These are phyloP conservation scores for Chlamydomonas eustigma DNA, from an alignment of 139 green algal species.

Conservation along the genomic window DNA sequence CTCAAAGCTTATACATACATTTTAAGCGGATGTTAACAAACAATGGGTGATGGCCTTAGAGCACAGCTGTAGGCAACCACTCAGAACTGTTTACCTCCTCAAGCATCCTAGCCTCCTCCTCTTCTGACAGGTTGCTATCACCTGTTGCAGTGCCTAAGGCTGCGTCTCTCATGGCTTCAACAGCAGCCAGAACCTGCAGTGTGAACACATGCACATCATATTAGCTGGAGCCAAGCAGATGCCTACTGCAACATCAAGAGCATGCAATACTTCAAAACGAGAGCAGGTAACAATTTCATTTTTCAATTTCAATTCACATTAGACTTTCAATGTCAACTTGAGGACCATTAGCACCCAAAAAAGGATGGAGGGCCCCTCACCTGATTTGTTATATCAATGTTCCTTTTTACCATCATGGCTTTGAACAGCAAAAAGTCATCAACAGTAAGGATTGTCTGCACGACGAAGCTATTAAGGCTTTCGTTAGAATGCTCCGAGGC, in stretches of 20 bases:
- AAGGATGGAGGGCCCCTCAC: no score
- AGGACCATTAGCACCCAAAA: no score
- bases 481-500: constrained; percentile 7
- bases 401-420: constrained; percentile 63
- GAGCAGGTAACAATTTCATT: no score
- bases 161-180: constrained; percentile 21
- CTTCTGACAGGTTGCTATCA: background rate
- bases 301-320: no score
- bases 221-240: no score
- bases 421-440: constrained; percentile 73
- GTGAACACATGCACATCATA: background rate
- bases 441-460: constrained; percentile 59
- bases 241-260: no score
- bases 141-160: background rate
- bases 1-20: no score
- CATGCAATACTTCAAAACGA: no score
- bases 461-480: constrained; percentile 42
- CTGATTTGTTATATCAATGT: constrained; percentile 62
- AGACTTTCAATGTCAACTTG: no score
- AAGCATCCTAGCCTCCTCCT: constrained; percentile 24
- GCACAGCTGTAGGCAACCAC: no score
- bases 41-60: no score
- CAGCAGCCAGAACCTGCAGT: constrained; percentile 30
- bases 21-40: no score
- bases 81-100: constrained; percentile 21